Conservation (phyloP, 1,139 yeast genomes). For the Pichia sp. region DNA sequence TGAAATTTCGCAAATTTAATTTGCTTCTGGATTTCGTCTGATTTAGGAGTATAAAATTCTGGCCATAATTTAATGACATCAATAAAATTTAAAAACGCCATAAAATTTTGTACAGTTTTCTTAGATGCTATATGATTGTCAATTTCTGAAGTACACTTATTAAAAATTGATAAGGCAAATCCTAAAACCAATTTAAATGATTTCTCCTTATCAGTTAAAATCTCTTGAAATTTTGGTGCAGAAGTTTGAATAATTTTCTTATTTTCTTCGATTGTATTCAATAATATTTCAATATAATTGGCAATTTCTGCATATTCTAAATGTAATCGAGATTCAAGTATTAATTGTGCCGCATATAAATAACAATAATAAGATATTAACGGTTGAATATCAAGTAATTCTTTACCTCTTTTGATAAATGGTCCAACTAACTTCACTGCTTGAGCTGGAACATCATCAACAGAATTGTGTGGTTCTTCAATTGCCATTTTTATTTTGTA, state of each 20-base stretch:
- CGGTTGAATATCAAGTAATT: slow-evolving; percentile 45
- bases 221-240: slow-evolving; percentile 15
- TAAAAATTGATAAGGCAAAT: slow-evolving; percentile 60
- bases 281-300: slow-evolving; percentile 47
- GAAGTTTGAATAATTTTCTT: slow-evolving; percentile 35
- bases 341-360: slow-evolving; percentile 60
- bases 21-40: slow-evolving; percentile 32
- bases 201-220: slow-evolving; percentile 51
- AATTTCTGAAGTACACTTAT: slow-evolving; percentile 43
- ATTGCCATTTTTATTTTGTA: not conserved
- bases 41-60: slow-evolving; percentile 23
- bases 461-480: not conserved
- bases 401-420: slow-evolving; percentile 44
- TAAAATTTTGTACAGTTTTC: slow-evolving; percentile 40
- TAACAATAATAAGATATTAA: slow-evolving; percentile 53
- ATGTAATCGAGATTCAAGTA: slow-evolving; percentile 55
- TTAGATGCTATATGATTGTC: slow-evolving; percentile 33
- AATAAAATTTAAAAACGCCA: slow-evolving; percentile 46
- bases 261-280: slow-evolving; percentile 57
- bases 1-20: slow-evolving; percentile 53
- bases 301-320: slow-evolving; percentile 46
- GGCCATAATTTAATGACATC: slow-evolving; percentile 42
- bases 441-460: slow-evolving; percentile 23
- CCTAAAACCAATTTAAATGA: slow-evolving; percentile 53
- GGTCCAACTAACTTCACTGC: slow-evolving; percentile 38